Base-by-base conservation (phyloP, 2,329 filamentous ascomycete species). In the Xylariaceae sp. region DNA sequence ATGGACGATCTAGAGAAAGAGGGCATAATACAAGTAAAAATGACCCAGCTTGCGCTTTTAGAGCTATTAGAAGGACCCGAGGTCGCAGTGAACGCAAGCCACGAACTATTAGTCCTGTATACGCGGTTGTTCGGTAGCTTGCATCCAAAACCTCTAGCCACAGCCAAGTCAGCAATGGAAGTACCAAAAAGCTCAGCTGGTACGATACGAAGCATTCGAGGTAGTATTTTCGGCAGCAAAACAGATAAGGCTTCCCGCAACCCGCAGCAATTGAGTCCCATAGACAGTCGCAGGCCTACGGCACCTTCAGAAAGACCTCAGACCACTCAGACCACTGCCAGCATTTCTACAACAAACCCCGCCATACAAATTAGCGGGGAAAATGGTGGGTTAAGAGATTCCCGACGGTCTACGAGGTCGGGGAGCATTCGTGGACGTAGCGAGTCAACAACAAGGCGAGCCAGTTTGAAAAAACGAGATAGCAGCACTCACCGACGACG, bases 21-120 rank as follows among this genome's bases (percentile, higher is more conserved):
- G 71, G 84, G 85, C 47, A 88, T 99, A 42, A 75, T 99, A n/a
- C 90, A 98, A 72, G 87, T 97, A 59, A 96, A 96, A 73, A 96
- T 98, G 85, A 97, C 93, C 10, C 93, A 98, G 68, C 79, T 99
- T 57, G 83, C 89, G 3, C 81, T 99, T 19, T 74, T 95, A 2
- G 93, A 98, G 73, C 77, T 95, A 16, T 77, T 91, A 2, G 92
- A 97, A 70, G 92, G 92, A 1, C 86, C 92, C 0, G 88, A 91
- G 55, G 85, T 88, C 54, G 93, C 95, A 18, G 90, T 98, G 48
- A 96, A 96, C 69, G 88, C 89, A 57, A 93, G 90, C 69, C 86
- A 91, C 62, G 92, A 97, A 72, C 79, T 99, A 40, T 77, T 99
- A 19, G 86, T 86, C 16, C 78, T 98, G 0, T 99, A 95, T 69